Conservation (phyloP, 306 rosid genomes). For the Cajanus cajan region DNA sequence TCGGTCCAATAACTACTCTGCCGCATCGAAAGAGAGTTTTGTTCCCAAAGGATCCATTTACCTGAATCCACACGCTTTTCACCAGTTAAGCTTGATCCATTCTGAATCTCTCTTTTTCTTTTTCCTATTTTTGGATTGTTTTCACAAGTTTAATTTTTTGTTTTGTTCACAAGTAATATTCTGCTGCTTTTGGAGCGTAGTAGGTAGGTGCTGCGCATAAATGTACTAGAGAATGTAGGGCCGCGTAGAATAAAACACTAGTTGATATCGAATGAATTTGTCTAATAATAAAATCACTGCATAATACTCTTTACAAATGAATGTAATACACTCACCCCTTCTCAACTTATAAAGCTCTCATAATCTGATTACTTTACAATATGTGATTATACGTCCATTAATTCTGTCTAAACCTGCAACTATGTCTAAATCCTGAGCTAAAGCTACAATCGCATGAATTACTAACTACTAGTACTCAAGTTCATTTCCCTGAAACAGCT, state of each 20-base stretch:
- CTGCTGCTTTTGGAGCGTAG: neutral
- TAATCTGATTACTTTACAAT: neutral
- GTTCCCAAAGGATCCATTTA: conserved; percentile 36
- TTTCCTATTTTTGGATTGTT: neutral
- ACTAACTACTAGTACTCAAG: neutral
- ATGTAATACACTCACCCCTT: neutral
- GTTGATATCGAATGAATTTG: neutral
- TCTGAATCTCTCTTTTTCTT: neutral
- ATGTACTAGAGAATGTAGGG: neutral
- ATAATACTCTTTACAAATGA: neutral
- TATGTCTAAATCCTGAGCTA: neutral
- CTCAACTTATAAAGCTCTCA: neutral
- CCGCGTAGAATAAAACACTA: neutral
- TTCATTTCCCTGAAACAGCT: neutral
- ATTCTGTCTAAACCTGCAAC: neutral
- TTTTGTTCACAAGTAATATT: neutral
- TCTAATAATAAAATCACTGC: neutral
- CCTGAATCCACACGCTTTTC: conserved; percentile 37
- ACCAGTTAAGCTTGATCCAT: conserved; percentile 34
- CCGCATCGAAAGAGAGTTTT: neutral
- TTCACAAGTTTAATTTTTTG: neutral
- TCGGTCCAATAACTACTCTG: conserved; percentile 14
- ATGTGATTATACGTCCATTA: neutral
- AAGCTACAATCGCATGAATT: neutral
- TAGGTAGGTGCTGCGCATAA: neutral